A percentile compares a stretch with the other conserved stretches of the same genome.
These are phyloP conservation scores for Sporisorium scitamineum DNA, from an alignment of 1,284 basidiomycete species.

Conservation along the genomic window DNA sequence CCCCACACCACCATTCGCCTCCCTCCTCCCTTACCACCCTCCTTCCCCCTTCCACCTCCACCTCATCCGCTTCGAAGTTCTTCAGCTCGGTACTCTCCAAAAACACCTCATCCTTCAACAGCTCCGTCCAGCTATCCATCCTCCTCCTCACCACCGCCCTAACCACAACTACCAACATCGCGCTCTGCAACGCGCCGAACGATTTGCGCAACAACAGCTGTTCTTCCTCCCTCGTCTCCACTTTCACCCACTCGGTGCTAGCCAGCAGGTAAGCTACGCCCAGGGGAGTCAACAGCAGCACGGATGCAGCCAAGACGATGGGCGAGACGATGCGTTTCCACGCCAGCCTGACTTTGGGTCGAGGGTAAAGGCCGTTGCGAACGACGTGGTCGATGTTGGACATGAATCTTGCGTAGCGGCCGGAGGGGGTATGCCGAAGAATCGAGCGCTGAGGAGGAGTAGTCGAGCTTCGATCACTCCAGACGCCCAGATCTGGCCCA, in stretches of 20 bases:
- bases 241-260: neutral
- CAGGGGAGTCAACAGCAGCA: conserved; percentile 10
- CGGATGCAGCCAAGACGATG: neutral
- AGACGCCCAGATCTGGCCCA: conserved; percentile 49
- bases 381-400: conserved; percentile 19
- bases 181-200: conserved; percentile 21
- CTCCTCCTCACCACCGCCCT: conserved; percentile 13
- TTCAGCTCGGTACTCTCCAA: conserved; percentile 64
- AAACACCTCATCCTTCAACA: conserved; percentile 64
- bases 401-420: conserved; percentile 7
- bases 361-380: conserved; percentile 17
- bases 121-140: conserved; percentile 58
- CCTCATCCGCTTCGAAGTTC: conserved; percentile 43
- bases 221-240: conserved; percentile 12
- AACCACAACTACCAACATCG: conserved; percentile 1
- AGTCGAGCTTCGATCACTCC: conserved; percentile 46
- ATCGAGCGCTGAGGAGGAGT: conserved; percentile 12
- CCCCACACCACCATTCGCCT: neutral
- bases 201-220: conserved; percentile 28
- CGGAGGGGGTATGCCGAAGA: conserved; percentile 7
- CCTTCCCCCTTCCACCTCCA: neutral
- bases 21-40: neutral
- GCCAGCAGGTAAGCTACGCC: conserved; percentile 6
- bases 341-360: conserved; percentile 17
- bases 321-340: conserved; percentile 32